Conservation (phyloP, 2,329 filamentous ascomycete genomes). For the Rugonectria rugulosa region DNA sequence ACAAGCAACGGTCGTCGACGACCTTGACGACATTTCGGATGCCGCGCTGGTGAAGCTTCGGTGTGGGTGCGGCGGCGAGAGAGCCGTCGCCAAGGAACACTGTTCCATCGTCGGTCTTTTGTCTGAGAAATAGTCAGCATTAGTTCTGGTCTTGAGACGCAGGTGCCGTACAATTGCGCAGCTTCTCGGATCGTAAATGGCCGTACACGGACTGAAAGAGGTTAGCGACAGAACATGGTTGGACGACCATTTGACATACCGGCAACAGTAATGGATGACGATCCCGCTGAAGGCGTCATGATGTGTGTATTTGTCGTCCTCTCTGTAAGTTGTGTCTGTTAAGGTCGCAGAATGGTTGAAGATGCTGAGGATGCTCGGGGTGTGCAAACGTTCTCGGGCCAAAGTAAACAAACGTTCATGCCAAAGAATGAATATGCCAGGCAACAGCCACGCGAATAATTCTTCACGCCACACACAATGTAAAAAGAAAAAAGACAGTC, state of each 20-base stretch:
- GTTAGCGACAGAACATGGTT: slow-evolving; percentile 37
- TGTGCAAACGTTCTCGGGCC: not conserved
- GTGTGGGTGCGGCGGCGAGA: slow-evolving; percentile 83
- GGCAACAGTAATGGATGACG: slow-evolving; percentile 66
- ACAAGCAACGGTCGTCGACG: slow-evolving; percentile 95
- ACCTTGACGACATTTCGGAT: slow-evolving; percentile 94
- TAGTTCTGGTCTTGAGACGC: slow-evolving; percentile 29
- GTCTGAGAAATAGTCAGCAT: slow-evolving; percentile 47
- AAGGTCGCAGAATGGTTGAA: not conserved
- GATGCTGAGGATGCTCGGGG: not conserved
- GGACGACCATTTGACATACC: slow-evolving; percentile 48
- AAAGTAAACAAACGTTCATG: slow-evolving; percentile 34
- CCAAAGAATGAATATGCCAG: slow-evolving; percentile 27
- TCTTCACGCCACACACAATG: slow-evolving; percentile 7
- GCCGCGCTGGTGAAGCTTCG: slow-evolving; percentile 85
- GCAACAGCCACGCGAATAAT: slow-evolving; percentile 32
- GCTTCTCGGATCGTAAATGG: slow-evolving; percentile 90
- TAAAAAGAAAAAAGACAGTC: not conserved
- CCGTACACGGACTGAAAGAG: slow-evolving; percentile 67
- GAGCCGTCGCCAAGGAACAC: slow-evolving; percentile 97
- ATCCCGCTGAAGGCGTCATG: slow-evolving; percentile 40
- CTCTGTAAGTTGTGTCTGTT: slow-evolving; percentile 6
- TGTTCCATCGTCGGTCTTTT: slow-evolving; percentile 80
- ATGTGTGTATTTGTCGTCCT: slow-evolving; percentile 20
- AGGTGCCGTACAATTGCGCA: slow-evolving; percentile 73